A percentile compares a stretch with the other conserved stretches of the same genome.
These are phyloP conservation scores for Tephrocybe sp. DNA, from an alignment of 768 basidiomycete species.

Conservation along the genomic window DNA sequence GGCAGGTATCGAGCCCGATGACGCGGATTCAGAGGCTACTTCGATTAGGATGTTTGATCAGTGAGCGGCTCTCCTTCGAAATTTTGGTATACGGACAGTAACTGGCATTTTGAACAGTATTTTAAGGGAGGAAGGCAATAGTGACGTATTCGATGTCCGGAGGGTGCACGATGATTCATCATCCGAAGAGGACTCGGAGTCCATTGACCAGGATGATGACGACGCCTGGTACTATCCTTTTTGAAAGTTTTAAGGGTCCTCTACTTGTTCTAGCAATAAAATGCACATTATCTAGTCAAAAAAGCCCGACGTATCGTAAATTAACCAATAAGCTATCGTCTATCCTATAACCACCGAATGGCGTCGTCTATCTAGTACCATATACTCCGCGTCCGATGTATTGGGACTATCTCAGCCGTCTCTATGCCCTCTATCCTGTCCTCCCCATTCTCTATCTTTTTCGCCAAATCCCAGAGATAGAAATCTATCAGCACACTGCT, in stretches of 20 bases:
- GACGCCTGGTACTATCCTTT: slow-evolving; percentile 13
- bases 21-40: slow-evolving; percentile 42
- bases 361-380: slow-evolving; percentile 66
- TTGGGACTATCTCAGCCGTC: slow-evolving; percentile 58
- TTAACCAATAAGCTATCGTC: slow-evolving; percentile 4
- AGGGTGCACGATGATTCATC: slow-evolving; percentile 32
- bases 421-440: slow-evolving; percentile 60
- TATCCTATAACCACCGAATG: slow-evolving; percentile 4
- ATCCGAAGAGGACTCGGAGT: slow-evolving; percentile 26
- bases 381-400: slow-evolving; percentile 79
- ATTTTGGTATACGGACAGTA: background rate
- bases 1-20: slow-evolving; percentile 25
- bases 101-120: slow-evolving; percentile 40
- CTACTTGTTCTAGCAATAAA: too few relatives aligned
- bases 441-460: slow-evolving; percentile 64
- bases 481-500: slow-evolving; percentile 89
- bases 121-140: slow-evolving; percentile 53
- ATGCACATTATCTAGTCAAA: background rate
- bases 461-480: slow-evolving; percentile 88
- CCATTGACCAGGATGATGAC: slow-evolving; percentile 24
- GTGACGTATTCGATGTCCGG: slow-evolving; percentile 53
- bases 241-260: background rate
- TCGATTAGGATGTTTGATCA: slow-evolving; percentile 73
- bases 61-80: slow-evolving; percentile 38
- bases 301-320: slow-evolving; percentile 3